Conservation (phyloP, 192 early-diverging fungal species). For the Linnemannia zychae region DNA sequence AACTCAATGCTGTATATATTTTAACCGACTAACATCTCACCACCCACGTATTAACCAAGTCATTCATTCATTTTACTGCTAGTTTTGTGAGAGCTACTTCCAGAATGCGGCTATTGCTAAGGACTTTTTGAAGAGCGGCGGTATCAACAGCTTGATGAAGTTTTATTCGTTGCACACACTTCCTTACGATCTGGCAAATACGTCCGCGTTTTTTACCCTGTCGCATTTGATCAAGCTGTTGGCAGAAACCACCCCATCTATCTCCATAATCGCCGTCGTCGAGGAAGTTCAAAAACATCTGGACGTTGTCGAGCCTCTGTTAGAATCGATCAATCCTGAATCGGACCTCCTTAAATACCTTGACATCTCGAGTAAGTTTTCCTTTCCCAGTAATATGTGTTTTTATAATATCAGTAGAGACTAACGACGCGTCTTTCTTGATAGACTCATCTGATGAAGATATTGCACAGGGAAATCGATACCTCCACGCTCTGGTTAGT, state of each 20-base stretch:
- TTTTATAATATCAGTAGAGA: not conserved
- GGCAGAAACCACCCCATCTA: constrained; percentile 71
- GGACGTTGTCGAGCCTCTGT: constrained; percentile 57
- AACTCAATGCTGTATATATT: not conserved
- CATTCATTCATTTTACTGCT: not conserved
- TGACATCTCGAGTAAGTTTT: constrained; percentile 66
- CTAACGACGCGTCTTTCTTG: not conserved
- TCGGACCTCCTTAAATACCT: constrained; percentile 69
- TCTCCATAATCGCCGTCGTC: constrained; percentile 66
- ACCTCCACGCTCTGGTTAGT: constrained; percentile 69
- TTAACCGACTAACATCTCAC: not conserved
- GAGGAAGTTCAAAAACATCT: constrained; percentile 64
- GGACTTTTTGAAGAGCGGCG: constrained; percentile 76
- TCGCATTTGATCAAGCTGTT: constrained; percentile 79
- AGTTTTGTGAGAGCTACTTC: constrained; percentile 90
- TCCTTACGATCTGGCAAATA: constrained; percentile 80
- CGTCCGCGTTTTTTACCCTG: constrained; percentile 73
- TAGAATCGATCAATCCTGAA: constrained; percentile 52
- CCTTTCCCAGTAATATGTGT: not conserved
- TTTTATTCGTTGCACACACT: constrained; percentile 75
- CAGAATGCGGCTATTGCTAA: constrained; percentile 80
- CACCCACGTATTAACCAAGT: not conserved
- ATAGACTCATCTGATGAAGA: constrained; percentile 59
- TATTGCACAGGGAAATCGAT: constrained; percentile 61
- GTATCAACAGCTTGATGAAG: constrained; percentile 71